phyloP scores from a whole-genome alignment of 148 eudicot species.

The Arbutus unedo region DNA sequence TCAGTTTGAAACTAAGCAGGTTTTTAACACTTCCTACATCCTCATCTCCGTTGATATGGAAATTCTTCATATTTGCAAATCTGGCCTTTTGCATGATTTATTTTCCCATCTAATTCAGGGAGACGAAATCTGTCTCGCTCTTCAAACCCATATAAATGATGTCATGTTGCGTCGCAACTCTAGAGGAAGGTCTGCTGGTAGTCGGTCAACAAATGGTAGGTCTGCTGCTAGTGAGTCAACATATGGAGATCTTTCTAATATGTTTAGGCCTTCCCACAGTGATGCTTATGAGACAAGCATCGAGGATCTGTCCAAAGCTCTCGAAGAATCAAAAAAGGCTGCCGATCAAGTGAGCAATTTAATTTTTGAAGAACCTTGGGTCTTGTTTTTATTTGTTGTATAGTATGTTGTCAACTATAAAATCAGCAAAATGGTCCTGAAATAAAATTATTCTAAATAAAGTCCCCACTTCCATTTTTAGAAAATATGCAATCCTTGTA shows the following conservation, averaged over 20 bases:
- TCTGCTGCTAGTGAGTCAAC: slow-evolving; percentile 52
- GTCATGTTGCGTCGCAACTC: slow-evolving; percentile 96
- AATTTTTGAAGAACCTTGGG: background rate
- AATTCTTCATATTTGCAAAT: background rate
- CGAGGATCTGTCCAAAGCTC: slow-evolving; percentile 69
- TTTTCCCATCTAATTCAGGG: slow-evolving; percentile 49
- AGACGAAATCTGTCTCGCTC: slow-evolving; percentile 96
- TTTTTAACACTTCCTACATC: slow-evolving; percentile 8
- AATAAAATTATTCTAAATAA: background rate
- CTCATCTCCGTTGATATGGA: background rate
- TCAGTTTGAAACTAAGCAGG: slow-evolving; percentile 99
- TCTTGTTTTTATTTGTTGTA: background rate
- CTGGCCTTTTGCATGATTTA: background rate
- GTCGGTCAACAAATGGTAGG: slow-evolving; percentile 59
- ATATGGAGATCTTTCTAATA: slow-evolving; percentile 61
- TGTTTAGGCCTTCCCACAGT: slow-evolving; percentile 39
- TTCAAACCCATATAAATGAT: slow-evolving; percentile 97
- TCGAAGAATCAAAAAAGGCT: slow-evolving; percentile 76
- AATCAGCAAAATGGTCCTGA: background rate
- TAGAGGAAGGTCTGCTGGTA: slow-evolving; percentile 69
- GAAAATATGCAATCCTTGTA: background rate
- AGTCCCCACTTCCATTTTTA: background rate
- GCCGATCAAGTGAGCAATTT: slow-evolving; percentile 54
- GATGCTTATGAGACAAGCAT: slow-evolving; percentile 71
- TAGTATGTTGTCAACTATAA: background rate